A percentile compares a stretch with the other conserved stretches of the same genome.
phyloP scores from a whole-genome alignment of 2,329 filamentous ascomycete genomes.

The Polytolypa hystricis region DNA sequence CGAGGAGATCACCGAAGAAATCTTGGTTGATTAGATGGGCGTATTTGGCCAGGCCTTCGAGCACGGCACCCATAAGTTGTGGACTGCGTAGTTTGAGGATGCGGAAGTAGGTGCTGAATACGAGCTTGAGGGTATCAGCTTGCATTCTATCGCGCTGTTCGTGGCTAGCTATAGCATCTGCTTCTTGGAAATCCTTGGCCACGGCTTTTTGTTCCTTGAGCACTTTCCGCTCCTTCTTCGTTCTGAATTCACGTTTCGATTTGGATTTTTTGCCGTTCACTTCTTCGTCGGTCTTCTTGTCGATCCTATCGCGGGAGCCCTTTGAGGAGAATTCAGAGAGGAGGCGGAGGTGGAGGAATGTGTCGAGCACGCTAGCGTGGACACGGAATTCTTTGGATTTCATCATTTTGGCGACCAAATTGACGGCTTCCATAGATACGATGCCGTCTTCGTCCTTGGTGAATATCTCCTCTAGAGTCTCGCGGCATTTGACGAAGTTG shows the following conservation, averaged over 20 bases:
- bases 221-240: constrained; percentile 74
- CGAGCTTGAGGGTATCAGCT: constrained; percentile 87
- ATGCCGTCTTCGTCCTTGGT: constrained; percentile 80
- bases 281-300: constrained; percentile 43
- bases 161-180: constrained; percentile 80
- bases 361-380: constrained; percentile 76
- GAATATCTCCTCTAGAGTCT: constrained; percentile 73
- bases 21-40: constrained; percentile 97
- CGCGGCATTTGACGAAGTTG: constrained; percentile 65
- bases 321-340: constrained; percentile 80
- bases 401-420: constrained; percentile 88
- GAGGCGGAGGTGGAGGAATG: constrained; percentile 79
- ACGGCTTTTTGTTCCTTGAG: constrained; percentile 76
- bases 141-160: constrained; percentile 92
- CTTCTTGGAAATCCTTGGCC: constrained; percentile 86
- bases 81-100: constrained; percentile 75
- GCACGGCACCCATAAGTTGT: constrained; percentile 87
- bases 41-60: constrained; percentile 89
- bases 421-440: constrained; percentile 75
- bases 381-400: constrained; percentile 72
- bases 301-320: constrained; percentile 66
- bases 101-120: constrained; percentile 91
- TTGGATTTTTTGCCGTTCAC: constrained; percentile 50
- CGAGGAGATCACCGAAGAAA: constrained; percentile 92
- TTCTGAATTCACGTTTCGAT: constrained; percentile 72